A percentile compares a stretch with the other conserved stretches of the same genome.
phyloP scores from a whole-genome alignment of 306 rosid genomes.

The Rosa chinensis region DNA sequence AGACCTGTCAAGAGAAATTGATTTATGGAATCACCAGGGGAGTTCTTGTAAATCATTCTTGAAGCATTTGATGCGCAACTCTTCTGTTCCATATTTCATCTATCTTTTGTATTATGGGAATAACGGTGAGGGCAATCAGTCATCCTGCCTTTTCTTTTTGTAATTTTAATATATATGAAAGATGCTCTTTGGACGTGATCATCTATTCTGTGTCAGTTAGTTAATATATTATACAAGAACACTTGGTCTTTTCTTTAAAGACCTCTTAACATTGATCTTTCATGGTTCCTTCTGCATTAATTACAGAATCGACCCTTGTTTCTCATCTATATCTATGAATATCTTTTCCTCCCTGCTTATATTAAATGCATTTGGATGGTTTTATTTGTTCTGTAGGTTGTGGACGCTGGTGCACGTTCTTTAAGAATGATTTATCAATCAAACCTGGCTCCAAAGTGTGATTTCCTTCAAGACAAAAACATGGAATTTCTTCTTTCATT shows the following conservation, averaged over 20 bases:
- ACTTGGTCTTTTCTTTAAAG: neutral
- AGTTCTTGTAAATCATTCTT: neutral
- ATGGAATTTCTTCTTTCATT: constrained; percentile 70
- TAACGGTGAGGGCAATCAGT: too few relatives aligned
- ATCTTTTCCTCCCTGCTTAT: constrained; percentile 6
- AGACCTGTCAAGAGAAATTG: neutral
- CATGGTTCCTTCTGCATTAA: constrained; percentile 1
- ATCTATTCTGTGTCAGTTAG: neutral
- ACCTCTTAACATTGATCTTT: neutral
- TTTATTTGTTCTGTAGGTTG: constrained; percentile 53
- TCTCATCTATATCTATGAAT: neutral
- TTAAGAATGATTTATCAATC: constrained; percentile 90
- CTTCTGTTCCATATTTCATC: neutral
- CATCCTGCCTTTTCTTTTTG: too few relatives aligned
- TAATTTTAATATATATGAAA: too few relatives aligned
- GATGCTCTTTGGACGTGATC: too few relatives aligned
- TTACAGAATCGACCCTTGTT: neutral
- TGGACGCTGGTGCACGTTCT: constrained; percentile 89
- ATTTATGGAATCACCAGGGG: neutral
- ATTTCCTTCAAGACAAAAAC: constrained; percentile 57
- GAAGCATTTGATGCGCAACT: neutral
- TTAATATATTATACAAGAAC: neutral
- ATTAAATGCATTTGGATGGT: constrained; percentile 8
- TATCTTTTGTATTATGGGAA: too few relatives aligned
- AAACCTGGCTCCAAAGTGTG: constrained; percentile 82